Evolutionary conservation across 2,329 filamentous ascomycete species (phyloP), one percentile per base, ranked within the genome.

Genomic region (Fusarium piperis): DNA sequence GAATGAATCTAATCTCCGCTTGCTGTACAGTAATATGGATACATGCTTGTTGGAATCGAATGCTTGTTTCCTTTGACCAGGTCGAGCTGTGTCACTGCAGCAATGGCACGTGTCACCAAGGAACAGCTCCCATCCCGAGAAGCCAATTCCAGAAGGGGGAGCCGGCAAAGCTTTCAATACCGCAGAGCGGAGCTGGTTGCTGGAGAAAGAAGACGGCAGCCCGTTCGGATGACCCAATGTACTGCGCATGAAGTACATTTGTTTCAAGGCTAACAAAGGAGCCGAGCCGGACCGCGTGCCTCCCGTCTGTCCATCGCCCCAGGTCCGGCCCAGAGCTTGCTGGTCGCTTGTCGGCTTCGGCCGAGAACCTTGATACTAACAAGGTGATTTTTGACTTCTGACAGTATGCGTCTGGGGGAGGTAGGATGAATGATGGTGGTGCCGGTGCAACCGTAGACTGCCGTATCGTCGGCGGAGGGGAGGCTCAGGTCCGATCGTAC

Each of bases 231-330:
- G 26, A n/a, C 46, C 46, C 23, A 51, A 26, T 23, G 33, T 38
- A 26, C 52, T 56, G 52, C 23, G 20, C 33, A 36, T 23, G 33
- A 55, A 18, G 23, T 53, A 53, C n/a, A 20, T 36, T 36, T 63
- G 70, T 61, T 71, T 64, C 64, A 71, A 63, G 67, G 67, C 67
- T 73, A 73, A 64, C 20, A 72, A 55, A 68, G 64, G 74, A 71
- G 63, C 65, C 72, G 69, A 76, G 74, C 74, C 70, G 73, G 70
- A 72, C 69, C 70, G 67, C 70, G 72, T 65, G 58, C 65, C 58
- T 67, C 70, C 70, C 70, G 68, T 44, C 59, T 59, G 68, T 66
- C 64, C 65, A 70, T 59, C 53, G 67, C 57, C 59, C 67, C 70
- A 64, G 70, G 62, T 62, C 64, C 67, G 70, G 62, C 59, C 64